phyloP scores from a whole-genome alignment of 1,284 basidiomycete genomes.

The Puccinia brachypodii region DNA sequence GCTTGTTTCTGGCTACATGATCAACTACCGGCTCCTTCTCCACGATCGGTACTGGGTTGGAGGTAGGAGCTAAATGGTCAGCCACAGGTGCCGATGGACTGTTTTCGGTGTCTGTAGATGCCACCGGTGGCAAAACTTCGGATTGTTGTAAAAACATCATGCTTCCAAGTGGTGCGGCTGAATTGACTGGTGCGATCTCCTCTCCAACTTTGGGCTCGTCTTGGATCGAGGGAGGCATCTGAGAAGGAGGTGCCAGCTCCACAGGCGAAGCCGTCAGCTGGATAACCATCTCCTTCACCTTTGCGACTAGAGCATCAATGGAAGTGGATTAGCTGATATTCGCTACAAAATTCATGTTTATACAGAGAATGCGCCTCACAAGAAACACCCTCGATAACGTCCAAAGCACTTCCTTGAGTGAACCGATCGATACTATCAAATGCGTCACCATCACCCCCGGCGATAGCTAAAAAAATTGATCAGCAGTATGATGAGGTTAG shows the following conservation, averaged over 20 bases:
- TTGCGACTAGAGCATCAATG: conserved; percentile 48
- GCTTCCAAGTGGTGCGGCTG: conserved; percentile 27
- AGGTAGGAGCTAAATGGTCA: background rate
- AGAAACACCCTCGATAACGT: conserved; percentile 52
- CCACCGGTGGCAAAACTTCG: conserved; percentile 15
- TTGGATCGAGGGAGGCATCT: background rate
- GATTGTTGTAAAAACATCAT: conserved; percentile 48
- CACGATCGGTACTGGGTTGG: background rate
- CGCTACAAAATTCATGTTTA: background rate
- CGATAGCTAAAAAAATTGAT: conserved; percentile 47
- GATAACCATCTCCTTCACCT: conserved; percentile 53
- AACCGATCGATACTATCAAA: conserved; percentile 52
- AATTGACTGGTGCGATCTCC: conserved; percentile 16
- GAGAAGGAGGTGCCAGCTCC: conserved; percentile 15
- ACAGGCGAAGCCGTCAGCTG: conserved; percentile 54
- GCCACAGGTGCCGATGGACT: background rate
- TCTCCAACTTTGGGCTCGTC: background rate
- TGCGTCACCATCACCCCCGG: conserved; percentile 54
- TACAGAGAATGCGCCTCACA: conserved; percentile 49
- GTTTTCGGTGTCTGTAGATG: background rate
- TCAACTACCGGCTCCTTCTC: conserved; percentile 23
- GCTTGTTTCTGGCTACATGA: conserved; percentile 41
- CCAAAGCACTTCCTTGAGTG: conserved; percentile 48
- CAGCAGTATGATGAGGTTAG: background rate
- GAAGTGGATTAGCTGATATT: background rate